Evolutionary conservation across 108 stramenopile genomes (phyloP).

Genomic region (Bacterosira constricta): DNA sequence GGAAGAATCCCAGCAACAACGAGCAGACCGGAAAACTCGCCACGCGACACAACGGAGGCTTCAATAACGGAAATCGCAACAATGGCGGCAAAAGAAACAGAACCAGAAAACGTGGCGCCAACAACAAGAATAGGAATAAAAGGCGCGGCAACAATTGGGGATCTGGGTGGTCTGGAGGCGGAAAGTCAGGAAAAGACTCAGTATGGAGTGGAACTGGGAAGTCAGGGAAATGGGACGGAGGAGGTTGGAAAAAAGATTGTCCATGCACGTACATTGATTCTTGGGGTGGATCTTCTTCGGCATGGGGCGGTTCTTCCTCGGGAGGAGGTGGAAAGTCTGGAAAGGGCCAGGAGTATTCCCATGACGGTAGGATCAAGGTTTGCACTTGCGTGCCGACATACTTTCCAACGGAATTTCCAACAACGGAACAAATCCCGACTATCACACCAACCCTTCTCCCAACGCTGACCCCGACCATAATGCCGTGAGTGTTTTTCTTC

Average conservation of each 20-base stretch:
- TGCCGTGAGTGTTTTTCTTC: too few relatives aligned
- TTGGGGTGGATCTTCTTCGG: not conserved
- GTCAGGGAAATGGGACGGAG: not conserved
- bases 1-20: too few relatives aligned
- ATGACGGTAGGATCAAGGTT: too few relatives aligned
- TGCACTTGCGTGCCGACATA: too few relatives aligned
- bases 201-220: not conserved
- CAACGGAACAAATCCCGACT: too few relatives aligned
- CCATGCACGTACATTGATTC: not conserved
- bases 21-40: too few relatives aligned
- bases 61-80: not conserved
- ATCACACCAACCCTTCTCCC: too few relatives aligned
- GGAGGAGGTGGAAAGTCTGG: not conserved
- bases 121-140: not conserved
- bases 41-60: not conserved
- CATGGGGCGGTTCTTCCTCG: constrained; percentile 1
- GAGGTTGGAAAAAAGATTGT: not conserved
- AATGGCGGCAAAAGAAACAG: not conserved
- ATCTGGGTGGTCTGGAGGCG: not conserved
- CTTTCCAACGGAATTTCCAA: too few relatives aligned
- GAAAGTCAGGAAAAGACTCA: not conserved
- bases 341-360: too few relatives aligned
- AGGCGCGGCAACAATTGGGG: not conserved
- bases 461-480: too few relatives aligned
- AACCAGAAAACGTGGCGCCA: not conserved